Percentiles rank a stretch among this genome's conserved stretches.
Evolutionary conservation across 1,284 basidiomycete species (phyloP).

Genomic region (Agaricales sp.): DNA sequence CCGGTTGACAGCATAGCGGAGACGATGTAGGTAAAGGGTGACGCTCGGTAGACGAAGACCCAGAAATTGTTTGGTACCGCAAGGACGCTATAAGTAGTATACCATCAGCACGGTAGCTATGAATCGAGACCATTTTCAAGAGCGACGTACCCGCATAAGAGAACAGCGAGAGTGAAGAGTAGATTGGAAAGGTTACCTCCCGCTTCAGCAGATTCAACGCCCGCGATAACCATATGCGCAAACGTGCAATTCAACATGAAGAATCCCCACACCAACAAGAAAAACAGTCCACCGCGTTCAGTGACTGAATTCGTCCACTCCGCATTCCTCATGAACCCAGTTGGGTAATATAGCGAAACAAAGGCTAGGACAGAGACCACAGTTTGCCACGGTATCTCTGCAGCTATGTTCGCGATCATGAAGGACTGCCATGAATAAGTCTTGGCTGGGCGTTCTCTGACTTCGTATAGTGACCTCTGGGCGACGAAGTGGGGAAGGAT

Average conservation of each 20-base stretch:
- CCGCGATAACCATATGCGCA: background rate
- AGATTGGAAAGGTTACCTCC: background rate
- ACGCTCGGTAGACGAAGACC: constrained; percentile 24
- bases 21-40: constrained; percentile 32
- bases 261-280: background rate
- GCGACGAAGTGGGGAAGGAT: constrained; percentile 21
- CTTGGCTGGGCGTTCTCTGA: constrained; percentile 59
- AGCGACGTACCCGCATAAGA: background rate
- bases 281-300: background rate
- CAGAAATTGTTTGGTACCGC: background rate
- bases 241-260: background rate
- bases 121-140: background rate
- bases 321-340: background rate
- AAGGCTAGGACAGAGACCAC: constrained; percentile 13
- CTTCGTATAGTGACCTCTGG: constrained; percentile 48
- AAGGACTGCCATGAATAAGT: constrained; percentile 41
- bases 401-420: constrained; percentile 8
- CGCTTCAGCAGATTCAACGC: background rate
- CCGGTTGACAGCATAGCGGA: constrained; percentile 10
- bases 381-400: constrained; percentile 16
- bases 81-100: background rate
- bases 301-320: background rate
- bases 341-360: background rate
- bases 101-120: background rate
- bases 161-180: background rate